Evolutionary conservation across 2,329 filamentous ascomycete genomes (phyloP).

Genomic region (Fusarium sororula): DNA sequence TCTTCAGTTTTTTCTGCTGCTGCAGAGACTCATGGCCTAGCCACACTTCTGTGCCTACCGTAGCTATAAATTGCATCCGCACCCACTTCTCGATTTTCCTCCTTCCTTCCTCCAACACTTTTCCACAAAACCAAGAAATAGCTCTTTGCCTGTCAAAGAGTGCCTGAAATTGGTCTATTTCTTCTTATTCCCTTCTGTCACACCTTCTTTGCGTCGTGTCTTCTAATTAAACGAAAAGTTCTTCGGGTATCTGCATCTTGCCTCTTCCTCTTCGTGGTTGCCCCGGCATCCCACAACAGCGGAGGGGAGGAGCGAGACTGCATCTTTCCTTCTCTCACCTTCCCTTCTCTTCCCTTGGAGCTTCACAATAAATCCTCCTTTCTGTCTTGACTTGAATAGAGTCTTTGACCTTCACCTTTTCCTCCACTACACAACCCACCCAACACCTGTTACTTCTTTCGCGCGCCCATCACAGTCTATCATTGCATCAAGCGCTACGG

Average conservation of each 20-base stretch:
- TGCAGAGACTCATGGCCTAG: neutral
- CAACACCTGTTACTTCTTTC: neutral
- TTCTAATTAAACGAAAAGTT: neutral
- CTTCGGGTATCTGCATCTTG: neutral
- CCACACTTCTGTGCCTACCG: neutral
- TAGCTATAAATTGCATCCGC: slow-evolving; percentile 5
- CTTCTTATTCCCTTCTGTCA: neutral
- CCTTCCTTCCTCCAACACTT: slow-evolving; percentile 4
- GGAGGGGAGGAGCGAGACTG: neutral
- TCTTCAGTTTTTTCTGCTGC: neutral
- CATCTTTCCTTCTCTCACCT: neutral
- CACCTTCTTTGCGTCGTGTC: too few relatives aligned
- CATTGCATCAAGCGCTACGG: neutral
- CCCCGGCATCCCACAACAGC: neutral
- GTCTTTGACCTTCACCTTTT: neutral
- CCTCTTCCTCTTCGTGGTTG: neutral
- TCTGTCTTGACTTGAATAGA: neutral
- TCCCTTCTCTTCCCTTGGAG: neutral
- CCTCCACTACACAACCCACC: neutral
- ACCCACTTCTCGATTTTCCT: neutral
- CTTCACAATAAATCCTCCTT: neutral
- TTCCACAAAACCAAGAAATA: neutral
- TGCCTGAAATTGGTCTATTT: neutral
- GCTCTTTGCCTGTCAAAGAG: neutral
- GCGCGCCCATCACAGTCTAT: neutral